These are phyloP conservation scores for Blastocystis sp. DNA, from an alignment of 352 stramenopile species.

Conservation along the genomic window DNA sequence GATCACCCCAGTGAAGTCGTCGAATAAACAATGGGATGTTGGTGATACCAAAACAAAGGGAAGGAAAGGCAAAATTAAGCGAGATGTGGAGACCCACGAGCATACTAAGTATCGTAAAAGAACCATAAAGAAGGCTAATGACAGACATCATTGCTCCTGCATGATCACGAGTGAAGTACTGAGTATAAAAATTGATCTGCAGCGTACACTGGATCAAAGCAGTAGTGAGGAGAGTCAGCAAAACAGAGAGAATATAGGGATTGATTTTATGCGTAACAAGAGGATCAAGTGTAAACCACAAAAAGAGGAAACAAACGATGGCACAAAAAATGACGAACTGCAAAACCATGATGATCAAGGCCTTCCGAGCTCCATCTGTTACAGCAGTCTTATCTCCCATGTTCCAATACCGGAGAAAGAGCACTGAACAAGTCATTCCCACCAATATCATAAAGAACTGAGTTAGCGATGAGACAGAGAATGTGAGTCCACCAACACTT, in stretches of 20 bases:
- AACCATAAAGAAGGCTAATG: not conserved
- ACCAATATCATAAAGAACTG: slow-evolving; percentile 15
- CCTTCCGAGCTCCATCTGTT: not conserved
- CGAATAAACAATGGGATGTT: slow-evolving; percentile 11
- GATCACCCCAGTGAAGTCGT: not conserved
- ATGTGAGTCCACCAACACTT: not conserved
- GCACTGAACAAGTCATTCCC: not conserved
- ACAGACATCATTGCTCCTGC: not conserved
- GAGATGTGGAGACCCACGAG: not conserved
- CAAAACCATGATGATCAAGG: not conserved
- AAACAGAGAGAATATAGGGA: not conserved
- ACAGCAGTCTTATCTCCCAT: slow-evolving; percentile 28
- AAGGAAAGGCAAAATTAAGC: slow-evolving; percentile 22
- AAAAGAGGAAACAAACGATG: not conserved
- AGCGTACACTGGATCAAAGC: not conserved
- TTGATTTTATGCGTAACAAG: slow-evolving; percentile 1
- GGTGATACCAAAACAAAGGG: not conserved
- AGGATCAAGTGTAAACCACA: slow-evolving; percentile 5
- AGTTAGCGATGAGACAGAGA: not conserved
- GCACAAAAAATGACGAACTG: slow-evolving; percentile 18
- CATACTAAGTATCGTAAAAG: not conserved
- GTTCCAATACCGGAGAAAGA: not conserved
- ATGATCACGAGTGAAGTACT: slow-evolving; percentile 22
- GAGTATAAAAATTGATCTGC: slow-evolving; percentile 1
- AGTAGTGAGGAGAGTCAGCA: not conserved